phyloP scores from a whole-genome alignment of 2,329 filamentous ascomycete genomes.

The Pseudophaeomoniella oleicola region DNA sequence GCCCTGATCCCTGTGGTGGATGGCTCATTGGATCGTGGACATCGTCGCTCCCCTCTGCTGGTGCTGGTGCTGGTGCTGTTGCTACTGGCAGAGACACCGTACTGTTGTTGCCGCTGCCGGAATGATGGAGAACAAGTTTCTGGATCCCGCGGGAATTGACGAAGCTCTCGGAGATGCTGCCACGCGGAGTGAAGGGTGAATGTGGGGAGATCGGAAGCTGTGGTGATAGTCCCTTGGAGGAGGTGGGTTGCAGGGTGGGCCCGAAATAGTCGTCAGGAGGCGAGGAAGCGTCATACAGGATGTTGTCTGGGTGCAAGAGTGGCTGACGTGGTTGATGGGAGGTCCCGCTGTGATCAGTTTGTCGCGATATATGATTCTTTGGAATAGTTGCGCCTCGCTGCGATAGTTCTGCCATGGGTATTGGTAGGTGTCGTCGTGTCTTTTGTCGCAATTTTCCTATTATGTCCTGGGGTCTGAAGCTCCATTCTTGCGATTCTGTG shows the following conservation, averaged over 20 bases:
- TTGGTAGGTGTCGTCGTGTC: background rate
- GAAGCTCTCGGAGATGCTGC: slow-evolving; percentile 67
- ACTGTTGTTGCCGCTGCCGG: slow-evolving; percentile 38
- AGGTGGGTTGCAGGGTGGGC: background rate
- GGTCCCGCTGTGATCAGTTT: slow-evolving; percentile 13
- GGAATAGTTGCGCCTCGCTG: slow-evolving; percentile 8
- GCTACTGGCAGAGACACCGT: too few relatives aligned
- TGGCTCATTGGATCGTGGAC: too few relatives aligned
- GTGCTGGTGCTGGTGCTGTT: too few relatives aligned
- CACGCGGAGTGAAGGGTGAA: slow-evolving; percentile 47
- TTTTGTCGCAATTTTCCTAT: slow-evolving; percentile 17
- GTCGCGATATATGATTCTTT: slow-evolving; percentile 12
- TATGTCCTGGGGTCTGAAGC: slow-evolving; percentile 28
- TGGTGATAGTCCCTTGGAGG: background rate
- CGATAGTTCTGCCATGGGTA: slow-evolving; percentile 5
- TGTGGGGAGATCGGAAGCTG: slow-evolving; percentile 19
- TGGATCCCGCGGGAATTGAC: slow-evolving; percentile 58
- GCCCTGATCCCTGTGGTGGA: too few relatives aligned
- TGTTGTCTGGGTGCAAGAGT: background rate
- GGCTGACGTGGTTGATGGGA: slow-evolving; percentile 17
- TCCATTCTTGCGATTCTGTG: slow-evolving; percentile 45
- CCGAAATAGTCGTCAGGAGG: background rate
- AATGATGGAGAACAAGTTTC: slow-evolving; percentile 62
- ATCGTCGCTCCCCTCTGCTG: too few relatives aligned
- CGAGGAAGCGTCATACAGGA: background rate